Evolutionary conservation across 768 basidiomycete species (phyloP).

Genomic region (Paxillus ammoniavirescens): DNA sequence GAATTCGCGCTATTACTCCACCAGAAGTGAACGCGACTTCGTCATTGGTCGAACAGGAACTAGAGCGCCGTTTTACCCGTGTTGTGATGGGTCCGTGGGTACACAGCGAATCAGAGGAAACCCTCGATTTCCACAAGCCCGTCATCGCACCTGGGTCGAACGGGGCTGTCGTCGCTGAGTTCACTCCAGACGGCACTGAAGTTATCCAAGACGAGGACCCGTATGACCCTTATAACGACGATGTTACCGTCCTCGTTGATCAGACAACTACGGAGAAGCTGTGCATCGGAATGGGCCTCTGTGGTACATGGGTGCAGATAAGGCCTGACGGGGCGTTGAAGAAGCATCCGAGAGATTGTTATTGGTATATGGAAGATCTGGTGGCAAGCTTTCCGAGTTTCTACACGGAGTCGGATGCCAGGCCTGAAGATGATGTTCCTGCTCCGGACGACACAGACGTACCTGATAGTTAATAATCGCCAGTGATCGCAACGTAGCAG

Average conservation of each 20-base stretch:
- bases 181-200: not conserved
- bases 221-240: slow-evolving; percentile 39
- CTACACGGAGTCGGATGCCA: slow-evolving; percentile 26
- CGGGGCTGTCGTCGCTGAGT: slow-evolving; percentile 18
- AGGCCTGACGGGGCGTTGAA: slow-evolving; percentile 8
- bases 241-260: slow-evolving; percentile 30
- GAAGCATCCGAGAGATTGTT: slow-evolving; percentile 24
- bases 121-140: slow-evolving; percentile 35
- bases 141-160: slow-evolving; percentile 30
- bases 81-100: slow-evolving; percentile 57
- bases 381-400: slow-evolving; percentile 52
- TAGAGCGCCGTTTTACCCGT: slow-evolving; percentile 41
- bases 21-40: slow-evolving; percentile 24
- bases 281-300: slow-evolving; percentile 31
- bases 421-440: not conserved
- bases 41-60: slow-evolving; percentile 40
- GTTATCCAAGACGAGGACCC: slow-evolving; percentile 7
- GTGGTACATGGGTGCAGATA: slow-evolving; percentile 36
- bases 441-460: not conserved
- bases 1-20: slow-evolving; percentile 45
- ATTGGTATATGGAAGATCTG: slow-evolving; percentile 60
- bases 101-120: slow-evolving; percentile 27
- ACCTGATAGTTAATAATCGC: too few relatives aligned
- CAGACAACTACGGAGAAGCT: slow-evolving; percentile 12
- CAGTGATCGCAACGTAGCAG: too few relatives aligned